Percentiles rank a stretch among this genome's conserved stretches.
These are phyloP conservation scores for Ascochyta fabae DNA, from an alignment of 2,329 filamentous ascomycete species.

Conservation along the genomic window DNA sequence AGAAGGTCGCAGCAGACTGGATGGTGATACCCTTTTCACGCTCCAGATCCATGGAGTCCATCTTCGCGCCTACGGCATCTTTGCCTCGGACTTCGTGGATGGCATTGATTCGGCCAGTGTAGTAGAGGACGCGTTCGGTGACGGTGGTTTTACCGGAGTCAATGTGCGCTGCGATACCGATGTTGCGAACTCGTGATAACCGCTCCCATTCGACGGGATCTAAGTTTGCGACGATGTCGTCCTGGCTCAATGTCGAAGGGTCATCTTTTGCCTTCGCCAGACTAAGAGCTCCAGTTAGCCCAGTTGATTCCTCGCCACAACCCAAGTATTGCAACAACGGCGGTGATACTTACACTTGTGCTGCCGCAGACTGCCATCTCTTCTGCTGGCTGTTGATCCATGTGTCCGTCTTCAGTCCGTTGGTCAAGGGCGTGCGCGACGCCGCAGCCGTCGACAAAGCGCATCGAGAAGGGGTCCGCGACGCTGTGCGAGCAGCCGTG, in stretches of 20 bases:
- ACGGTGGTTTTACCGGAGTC: conserved; percentile 98
- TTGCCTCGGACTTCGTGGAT: conserved; percentile 97
- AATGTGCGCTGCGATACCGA: conserved; percentile 98
- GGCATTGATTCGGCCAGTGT: conserved; percentile 93
- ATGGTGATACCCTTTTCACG: conserved; percentile 99
- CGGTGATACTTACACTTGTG: conserved; percentile 44
- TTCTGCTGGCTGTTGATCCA: conserved; percentile 42
- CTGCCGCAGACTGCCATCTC: conserved; percentile 48
- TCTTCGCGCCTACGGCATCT: conserved; percentile 95
- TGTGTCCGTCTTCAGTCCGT: conserved; percentile 37
- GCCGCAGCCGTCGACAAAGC: conserved; percentile 43
- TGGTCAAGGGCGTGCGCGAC: conserved; percentile 35
- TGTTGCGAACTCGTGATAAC: conserved; percentile 86
- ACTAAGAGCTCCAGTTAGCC: conserved; percentile 35
- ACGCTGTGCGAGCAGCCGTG: conserved; percentile 31
- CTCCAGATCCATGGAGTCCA: conserved; percentile 99
- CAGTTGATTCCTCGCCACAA: conserved; percentile 13
- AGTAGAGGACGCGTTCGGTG: conserved; percentile 96
- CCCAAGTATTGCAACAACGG: background rate
- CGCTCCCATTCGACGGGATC: conserved; percentile 78
- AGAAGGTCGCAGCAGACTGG: conserved; percentile 96
- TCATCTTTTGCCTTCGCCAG: conserved; percentile 63
- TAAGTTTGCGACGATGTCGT: conserved; percentile 79
- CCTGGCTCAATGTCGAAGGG: conserved; percentile 64
- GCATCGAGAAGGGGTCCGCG: conserved; percentile 38